These are phyloP conservation scores for Neotropicomus parvogracilis DNA, from an alignment of 1,284 basidiomycete genomes.

Conservation along the genomic window DNA sequence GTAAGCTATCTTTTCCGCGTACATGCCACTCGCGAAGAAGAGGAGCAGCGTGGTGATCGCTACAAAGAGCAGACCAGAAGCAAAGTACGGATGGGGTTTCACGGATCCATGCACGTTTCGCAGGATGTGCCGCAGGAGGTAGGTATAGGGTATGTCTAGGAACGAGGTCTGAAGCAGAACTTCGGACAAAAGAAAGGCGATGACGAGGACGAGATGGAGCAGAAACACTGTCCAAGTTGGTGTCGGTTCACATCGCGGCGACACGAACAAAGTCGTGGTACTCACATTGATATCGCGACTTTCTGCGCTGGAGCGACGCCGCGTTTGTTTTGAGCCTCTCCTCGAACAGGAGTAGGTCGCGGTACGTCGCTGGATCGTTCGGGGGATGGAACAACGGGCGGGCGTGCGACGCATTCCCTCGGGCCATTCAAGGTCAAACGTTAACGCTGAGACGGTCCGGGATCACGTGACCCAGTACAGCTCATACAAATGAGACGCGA, in stretches of 20 bases:
- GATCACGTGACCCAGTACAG: slow-evolving; percentile 21
- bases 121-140: slow-evolving; percentile 45
- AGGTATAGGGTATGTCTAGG: slow-evolving; percentile 59
- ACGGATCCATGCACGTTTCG: slow-evolving; percentile 50
- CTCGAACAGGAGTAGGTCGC: slow-evolving; percentile 91
- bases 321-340: slow-evolving; percentile 95
- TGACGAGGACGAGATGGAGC: slow-evolving; percentile 61
- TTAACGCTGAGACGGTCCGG: too few relatives aligned
- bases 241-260: slow-evolving; percentile 10
- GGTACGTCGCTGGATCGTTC: slow-evolving; percentile 63
- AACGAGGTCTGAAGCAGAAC: slow-evolving; percentile 69
- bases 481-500: slow-evolving; percentile 29
- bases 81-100: slow-evolving; percentile 63
- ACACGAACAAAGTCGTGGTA: background rate
- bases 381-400: slow-evolving; percentile 36
- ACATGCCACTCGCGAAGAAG: slow-evolving; percentile 97
- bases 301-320: slow-evolving; percentile 73
- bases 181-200: slow-evolving; percentile 69
- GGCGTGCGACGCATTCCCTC: slow-evolving; percentile 35
- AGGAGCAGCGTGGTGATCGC: slow-evolving; percentile 86
- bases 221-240: slow-evolving; percentile 70
- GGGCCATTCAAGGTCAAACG: slow-evolving; percentile 26
- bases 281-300: slow-evolving; percentile 85
- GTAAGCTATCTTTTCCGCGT: slow-evolving; percentile 93
- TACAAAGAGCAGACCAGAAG: slow-evolving; percentile 77